Evolutionary conservation across 495 filamentous ascomycete genomes (phyloP).

Genomic region (Neurospora sp.): DNA sequence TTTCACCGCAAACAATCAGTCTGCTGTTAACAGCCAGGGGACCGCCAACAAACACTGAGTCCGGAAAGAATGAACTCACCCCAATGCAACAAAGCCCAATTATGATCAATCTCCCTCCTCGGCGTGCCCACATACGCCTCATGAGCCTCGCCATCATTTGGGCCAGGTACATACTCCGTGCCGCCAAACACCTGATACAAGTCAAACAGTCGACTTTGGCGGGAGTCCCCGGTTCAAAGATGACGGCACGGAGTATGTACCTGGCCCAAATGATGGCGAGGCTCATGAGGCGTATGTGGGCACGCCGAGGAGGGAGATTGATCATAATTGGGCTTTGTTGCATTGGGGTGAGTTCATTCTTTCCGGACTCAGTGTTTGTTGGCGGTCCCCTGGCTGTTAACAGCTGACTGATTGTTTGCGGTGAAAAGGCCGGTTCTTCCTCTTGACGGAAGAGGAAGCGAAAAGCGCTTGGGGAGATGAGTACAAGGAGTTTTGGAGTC

Average conservation of each 20-base stretch:
- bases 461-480: not conserved
- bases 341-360: not conserved
- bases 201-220: not conserved
- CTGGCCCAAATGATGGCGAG: not conserved
- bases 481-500: not conserved
- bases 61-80: not conserved
- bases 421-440: not conserved
- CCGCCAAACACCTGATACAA: not conserved
- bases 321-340: slow-evolving; percentile 4
- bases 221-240: not conserved
- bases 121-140: not conserved
- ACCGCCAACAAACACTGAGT: too few species aligned
- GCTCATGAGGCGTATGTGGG: not conserved
- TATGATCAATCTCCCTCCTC: slow-evolving; percentile 3
- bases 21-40: too few species aligned
- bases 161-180: not conserved
- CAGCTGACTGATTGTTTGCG: too few species aligned
- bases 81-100: slow-evolving; percentile 4
- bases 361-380: too few species aligned
- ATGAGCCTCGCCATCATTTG: not conserved
- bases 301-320: not conserved
- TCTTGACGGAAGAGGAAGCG: not conserved
- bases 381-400: too few species aligned
- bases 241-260: not conserved
- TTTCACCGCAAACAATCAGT: too few species aligned